phyloP scores from a whole-genome alignment of 75 land plant genomes.

The Selaginella tamariscina region DNA sequence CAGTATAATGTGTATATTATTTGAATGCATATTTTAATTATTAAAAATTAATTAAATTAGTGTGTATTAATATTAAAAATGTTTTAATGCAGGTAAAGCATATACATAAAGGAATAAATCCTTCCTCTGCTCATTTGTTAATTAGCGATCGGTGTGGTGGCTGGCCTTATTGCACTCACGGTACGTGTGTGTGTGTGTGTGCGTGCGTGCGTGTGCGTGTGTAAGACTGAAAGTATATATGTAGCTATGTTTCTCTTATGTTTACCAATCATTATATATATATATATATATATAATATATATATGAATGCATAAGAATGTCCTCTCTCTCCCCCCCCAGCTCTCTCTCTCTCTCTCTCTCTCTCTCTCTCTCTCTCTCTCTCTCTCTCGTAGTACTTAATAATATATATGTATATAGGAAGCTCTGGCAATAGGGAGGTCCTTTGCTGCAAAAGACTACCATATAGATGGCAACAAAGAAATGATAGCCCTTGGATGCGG shows the following conservation, averaged over 20 bases:
- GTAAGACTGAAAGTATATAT: background rate
- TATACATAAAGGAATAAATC: slow-evolving; percentile 55
- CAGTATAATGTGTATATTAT: too few relatives aligned
- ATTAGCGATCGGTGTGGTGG: slow-evolving; percentile 53
- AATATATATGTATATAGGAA: too few relatives aligned
- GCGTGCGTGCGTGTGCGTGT: too few relatives aligned
- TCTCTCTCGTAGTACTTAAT: too few relatives aligned
- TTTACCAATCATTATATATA: background rate
- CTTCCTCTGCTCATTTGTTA: slow-evolving; percentile 47
- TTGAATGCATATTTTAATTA: too few relatives aligned
- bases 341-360: too few relatives aligned
- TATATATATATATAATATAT: too few relatives aligned
- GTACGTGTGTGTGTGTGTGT: slow-evolving; percentile 21
- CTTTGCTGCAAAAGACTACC: slow-evolving; percentile 8
- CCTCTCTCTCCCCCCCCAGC: too few relatives aligned
- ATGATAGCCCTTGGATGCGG: background rate
- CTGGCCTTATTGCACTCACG: slow-evolving; percentile 64
- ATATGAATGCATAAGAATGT: too few relatives aligned
- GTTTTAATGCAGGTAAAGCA: slow-evolving; percentile 43
- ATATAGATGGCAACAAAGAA: slow-evolving; percentile 12
- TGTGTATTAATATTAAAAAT: background rate
- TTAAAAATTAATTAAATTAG: background rate
- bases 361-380: too few relatives aligned
- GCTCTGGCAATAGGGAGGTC: slow-evolving; percentile 1
- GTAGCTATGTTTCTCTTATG: too few relatives aligned